Evolutionary conservation across 1,284 basidiomycete genomes (phyloP).

Genomic region (Papiliotrema fonsecae): DNA sequence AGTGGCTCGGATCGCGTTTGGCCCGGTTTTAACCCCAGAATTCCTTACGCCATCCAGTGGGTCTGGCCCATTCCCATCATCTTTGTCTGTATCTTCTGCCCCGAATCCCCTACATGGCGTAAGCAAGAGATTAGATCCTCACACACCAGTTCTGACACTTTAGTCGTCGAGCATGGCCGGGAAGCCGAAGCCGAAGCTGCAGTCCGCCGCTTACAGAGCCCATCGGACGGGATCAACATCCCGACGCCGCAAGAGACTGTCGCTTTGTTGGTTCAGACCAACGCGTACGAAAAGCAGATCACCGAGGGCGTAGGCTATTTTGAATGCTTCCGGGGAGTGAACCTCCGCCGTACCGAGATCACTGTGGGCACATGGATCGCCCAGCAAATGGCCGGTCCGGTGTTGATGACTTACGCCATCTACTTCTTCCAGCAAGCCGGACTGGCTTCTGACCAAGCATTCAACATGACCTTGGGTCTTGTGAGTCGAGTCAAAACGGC

Average conservation of each 20-base stretch:
- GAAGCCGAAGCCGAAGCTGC: neutral
- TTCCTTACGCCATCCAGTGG: slow-evolving; percentile 35
- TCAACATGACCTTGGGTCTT: slow-evolving; percentile 35
- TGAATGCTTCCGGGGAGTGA: slow-evolving; percentile 47
- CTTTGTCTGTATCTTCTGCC: slow-evolving; percentile 27
- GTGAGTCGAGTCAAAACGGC: too few species aligned
- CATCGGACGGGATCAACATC: slow-evolving; percentile 2
- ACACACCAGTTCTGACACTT: slow-evolving; percentile 45
- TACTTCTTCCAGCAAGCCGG: slow-evolving; percentile 24
- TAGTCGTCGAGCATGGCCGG: slow-evolving; percentile 11
- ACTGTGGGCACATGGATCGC: slow-evolving; percentile 29
- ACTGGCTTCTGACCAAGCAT: slow-evolving; percentile 32
- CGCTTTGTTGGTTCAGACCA: slow-evolving; percentile 30
- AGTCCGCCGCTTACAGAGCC: slow-evolving; percentile 2
- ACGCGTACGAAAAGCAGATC: slow-evolving; percentile 34
- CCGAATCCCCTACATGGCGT: slow-evolving; percentile 26
- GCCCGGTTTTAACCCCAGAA: slow-evolving; percentile 19
- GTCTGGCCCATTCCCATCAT: slow-evolving; percentile 35
- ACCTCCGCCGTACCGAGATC: slow-evolving; percentile 48
- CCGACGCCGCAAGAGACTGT: slow-evolving; percentile 10
- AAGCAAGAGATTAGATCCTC: slow-evolving; percentile 42
- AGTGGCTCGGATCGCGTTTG: neutral
- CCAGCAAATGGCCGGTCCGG: slow-evolving; percentile 23
- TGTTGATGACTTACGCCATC: slow-evolving; percentile 3
- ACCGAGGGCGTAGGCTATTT: slow-evolving; percentile 33